Evolutionary conservation across 192 early-diverging fungal genomes (phyloP).

Genomic region (Coemansia sp.): DNA sequence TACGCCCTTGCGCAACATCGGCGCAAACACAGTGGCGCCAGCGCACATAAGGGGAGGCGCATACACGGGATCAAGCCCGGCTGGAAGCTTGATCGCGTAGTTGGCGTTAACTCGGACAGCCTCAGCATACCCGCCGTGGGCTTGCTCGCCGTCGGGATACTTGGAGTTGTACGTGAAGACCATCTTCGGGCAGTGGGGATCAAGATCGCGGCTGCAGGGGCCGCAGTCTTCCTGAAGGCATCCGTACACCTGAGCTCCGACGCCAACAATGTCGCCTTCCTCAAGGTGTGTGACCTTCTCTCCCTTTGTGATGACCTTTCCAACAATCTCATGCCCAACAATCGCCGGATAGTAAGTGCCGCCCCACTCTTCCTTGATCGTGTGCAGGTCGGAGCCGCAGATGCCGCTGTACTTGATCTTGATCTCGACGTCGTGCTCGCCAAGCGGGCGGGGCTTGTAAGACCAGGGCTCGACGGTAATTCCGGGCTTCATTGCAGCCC

Average conservation of each 20-base stretch:
- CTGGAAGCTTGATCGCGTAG: constrained; percentile 71
- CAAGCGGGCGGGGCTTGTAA: constrained; percentile 63
- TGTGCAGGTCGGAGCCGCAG: constrained; percentile 80
- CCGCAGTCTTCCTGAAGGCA: constrained; percentile 60
- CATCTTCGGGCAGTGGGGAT: constrained; percentile 50
- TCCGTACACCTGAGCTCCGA: constrained; percentile 66
- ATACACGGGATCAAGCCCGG: constrained; percentile 53
- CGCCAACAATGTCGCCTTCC: constrained; percentile 67
- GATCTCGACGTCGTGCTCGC: constrained; percentile 70
- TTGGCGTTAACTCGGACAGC: constrained; percentile 61
- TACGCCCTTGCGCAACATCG: constrained; percentile 55
- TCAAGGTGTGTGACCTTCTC: constrained; percentile 56
- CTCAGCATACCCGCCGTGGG: constrained; percentile 64
- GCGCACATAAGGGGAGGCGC: constrained; percentile 83
- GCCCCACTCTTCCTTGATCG: constrained; percentile 64
- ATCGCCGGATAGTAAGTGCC: constrained; percentile 51
- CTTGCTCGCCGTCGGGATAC: constrained; percentile 58
- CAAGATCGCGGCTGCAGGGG: constrained; percentile 51
- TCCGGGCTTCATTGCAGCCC: constrained; percentile 29
- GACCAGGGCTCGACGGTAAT: constrained; percentile 51
- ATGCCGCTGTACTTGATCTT: constrained; percentile 76
- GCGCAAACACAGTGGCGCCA: constrained; percentile 74
- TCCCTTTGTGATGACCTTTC: constrained; percentile 63
- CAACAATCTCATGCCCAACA: constrained; percentile 74
- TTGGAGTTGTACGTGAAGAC: constrained; percentile 60